Evolutionary conservation across 257 asterid species (phyloP).

Genomic region (Salvia hispanica): DNA sequence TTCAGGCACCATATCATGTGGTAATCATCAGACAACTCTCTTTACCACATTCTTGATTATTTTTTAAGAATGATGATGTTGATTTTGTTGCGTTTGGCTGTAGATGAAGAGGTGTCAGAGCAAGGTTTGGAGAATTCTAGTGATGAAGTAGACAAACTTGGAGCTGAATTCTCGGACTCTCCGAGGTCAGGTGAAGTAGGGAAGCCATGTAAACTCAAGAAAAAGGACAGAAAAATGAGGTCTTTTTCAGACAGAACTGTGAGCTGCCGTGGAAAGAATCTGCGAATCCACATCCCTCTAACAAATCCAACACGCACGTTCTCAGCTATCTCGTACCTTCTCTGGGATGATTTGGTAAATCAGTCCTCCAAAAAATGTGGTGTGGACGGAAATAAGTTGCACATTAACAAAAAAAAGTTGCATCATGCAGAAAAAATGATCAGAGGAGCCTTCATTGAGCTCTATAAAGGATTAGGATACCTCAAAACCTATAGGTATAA

Average conservation of each 20-base stretch:
- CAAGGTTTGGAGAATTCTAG: slow-evolving; percentile 45
- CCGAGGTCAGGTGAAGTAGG: slow-evolving; percentile 47
- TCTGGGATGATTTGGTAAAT: slow-evolving; percentile 78
- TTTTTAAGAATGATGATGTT: no score
- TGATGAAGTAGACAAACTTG: slow-evolving; percentile 38
- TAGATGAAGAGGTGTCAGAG: slow-evolving; percentile 65
- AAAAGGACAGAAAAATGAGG: slow-evolving; percentile 45
- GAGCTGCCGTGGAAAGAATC: slow-evolving; percentile 59
- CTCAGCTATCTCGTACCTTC: slow-evolving; percentile 71
- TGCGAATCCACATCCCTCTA: slow-evolving; percentile 74
- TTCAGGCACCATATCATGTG: slow-evolving; percentile 80
- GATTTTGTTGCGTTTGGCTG: slow-evolving; percentile 19
- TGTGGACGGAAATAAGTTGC: slow-evolving; percentile 48
- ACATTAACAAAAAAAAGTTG: slow-evolving; percentile 61
- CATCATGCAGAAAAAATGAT: slow-evolving; percentile 96
- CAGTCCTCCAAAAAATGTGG: slow-evolving; percentile 76
- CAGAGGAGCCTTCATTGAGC: slow-evolving; percentile 79
- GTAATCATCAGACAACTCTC: slow-evolving; percentile 34
- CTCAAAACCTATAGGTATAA: slow-evolving; percentile 79
- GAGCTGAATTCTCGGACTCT: slow-evolving; percentile 33
- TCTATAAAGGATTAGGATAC: slow-evolving; percentile 82
- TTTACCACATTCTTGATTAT: not conserved
- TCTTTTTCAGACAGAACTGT: slow-evolving; percentile 48
- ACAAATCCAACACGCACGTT: slow-evolving; percentile 78
- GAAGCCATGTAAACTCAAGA: slow-evolving; percentile 45